Conservation (phyloP, 2,329 filamentous ascomycete species). For the Hawksworthiomyces lignivorus region DNA sequence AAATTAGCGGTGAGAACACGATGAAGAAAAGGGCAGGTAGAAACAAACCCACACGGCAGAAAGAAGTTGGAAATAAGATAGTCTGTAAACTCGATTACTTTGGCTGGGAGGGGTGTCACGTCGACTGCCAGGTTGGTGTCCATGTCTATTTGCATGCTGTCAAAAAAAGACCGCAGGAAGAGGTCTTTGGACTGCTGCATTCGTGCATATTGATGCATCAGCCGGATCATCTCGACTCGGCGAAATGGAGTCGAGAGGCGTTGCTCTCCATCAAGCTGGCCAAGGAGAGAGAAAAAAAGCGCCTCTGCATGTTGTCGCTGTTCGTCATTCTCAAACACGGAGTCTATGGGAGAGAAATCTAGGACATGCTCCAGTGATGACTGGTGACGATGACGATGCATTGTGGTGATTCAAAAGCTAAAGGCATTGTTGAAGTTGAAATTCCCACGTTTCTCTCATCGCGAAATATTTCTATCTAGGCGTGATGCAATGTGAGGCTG, state of each 20-base stretch:
- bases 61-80: conserved; percentile 3
- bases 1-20: not conserved
- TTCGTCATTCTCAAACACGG: too few relatives aligned
- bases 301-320: too few relatives aligned
- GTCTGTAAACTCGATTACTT: conserved; percentile 1
- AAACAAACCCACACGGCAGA: not conserved
- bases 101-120: not conserved
- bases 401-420: too few relatives aligned
- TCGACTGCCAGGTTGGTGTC: not conserved
- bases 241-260: not conserved
- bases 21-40: not conserved
- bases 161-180: conserved; percentile 1
- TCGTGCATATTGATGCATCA: not conserved
- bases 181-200: not conserved
- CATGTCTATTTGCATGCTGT: not conserved
- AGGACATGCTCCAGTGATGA: too few relatives aligned
- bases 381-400: too few relatives aligned
- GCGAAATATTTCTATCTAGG: too few relatives aligned
- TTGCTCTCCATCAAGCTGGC: too few relatives aligned
- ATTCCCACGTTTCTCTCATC: too few relatives aligned
- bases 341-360: too few relatives aligned
- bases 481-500: too few relatives aligned
- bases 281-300: too few relatives aligned
- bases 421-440: too few relatives aligned
- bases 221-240: not conserved